Base-by-base conservation (phyloP, 2,329 filamentous ascomycete genomes). In the Dactylellina drechsleri region DNA sequence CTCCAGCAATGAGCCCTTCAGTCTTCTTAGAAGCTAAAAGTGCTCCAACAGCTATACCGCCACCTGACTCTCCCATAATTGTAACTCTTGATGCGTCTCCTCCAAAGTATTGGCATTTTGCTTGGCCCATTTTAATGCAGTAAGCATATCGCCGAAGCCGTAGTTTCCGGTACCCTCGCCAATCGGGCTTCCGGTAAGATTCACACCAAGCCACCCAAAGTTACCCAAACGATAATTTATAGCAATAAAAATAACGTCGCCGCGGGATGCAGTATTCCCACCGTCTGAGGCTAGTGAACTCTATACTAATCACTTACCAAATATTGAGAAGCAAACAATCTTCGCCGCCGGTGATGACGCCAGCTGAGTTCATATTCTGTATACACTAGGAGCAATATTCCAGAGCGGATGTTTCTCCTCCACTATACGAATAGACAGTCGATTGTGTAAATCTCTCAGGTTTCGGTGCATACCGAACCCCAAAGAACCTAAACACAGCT, bases 251-350 rank as follows among this genome's bases (percentile, higher is more conserved):
- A 85, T 84, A 23, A 83, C 77, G 53, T 82, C 79, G 54, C 83
- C 81, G 6, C 79, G 77, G 0, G 81, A 83, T 3, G 83, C 83
- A 28, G 84, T 78, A 76, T 83, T 84, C 2, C 82, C 83, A 15
- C 83, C 83, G 77, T 84, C 83, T 28, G 81, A 81, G n/a, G n/a
- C n/a, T n/a, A n/a, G n/a, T n/a, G n/a, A n/a, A n/a, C n/a, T n/a
- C n/a, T n/a, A n/a, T n/a, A n/a, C n/a, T n/a, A n/a, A n/a, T n/a
- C 31, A 36, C 13, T 5, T 36, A 68, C 80, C 82, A 84, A 18
- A 86, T 81, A 65, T 85, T 85, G 43, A 86, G 79, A 54, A 83
- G 84, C 6, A 85, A 78, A 59, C 85, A 86, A 66, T 85, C 84
- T 74, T 86, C 84, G 12, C 78, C 79, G 0, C 83, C 83, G 4